A percentile compares a stretch with the other conserved stretches of the same genome.
phyloP scores from a whole-genome alignment of 2,329 filamentous ascomycete genomes.

The Huntiella abstrusa region DNA sequence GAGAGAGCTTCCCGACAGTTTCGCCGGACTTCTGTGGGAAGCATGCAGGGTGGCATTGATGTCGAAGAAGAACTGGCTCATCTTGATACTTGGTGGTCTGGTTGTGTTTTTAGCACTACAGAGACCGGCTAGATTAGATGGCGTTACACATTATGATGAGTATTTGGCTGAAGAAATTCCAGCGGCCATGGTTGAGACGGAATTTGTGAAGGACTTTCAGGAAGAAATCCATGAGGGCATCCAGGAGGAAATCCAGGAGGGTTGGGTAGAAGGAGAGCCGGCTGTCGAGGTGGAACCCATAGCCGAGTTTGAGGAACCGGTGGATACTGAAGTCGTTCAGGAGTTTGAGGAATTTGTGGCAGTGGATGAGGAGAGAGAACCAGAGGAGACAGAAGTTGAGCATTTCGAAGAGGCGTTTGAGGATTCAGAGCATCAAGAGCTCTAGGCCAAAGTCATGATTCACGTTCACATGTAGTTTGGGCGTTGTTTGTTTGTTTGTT shows the following conservation, averaged over 20 bases:
- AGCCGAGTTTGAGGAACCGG: not conserved
- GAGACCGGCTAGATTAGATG: slow-evolving; percentile 14
- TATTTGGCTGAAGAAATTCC: too few species aligned
- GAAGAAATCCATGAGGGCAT: not conserved
- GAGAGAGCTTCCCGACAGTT: slow-evolving; percentile 21
- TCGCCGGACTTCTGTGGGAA: slow-evolving; percentile 35
- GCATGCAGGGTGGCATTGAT: slow-evolving; percentile 33
- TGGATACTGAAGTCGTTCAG: not conserved
- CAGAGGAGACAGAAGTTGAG: not conserved
- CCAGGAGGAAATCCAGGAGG: not conserved
- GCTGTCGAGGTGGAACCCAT: not conserved
- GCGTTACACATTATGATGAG: slow-evolving; percentile 9
- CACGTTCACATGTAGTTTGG: not conserved
- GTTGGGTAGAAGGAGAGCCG: not conserved
- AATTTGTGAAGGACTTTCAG: not conserved
- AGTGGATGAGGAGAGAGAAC: too few species aligned
- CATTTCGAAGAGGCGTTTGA: not conserved
- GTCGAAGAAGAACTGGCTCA: slow-evolving; percentile 41
- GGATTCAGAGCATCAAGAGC: not conserved
- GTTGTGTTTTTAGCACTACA: slow-evolving; percentile 31
- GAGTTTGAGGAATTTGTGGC: not conserved
- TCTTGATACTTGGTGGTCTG: slow-evolving; percentile 33
- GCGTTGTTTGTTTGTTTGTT: not conserved
- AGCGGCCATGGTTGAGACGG: not conserved
- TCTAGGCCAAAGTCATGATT: not conserved